Base-by-base conservation (phyloP, 2,329 filamentous ascomycete genomes). In the Microcyclospora tardicrescens region DNA sequence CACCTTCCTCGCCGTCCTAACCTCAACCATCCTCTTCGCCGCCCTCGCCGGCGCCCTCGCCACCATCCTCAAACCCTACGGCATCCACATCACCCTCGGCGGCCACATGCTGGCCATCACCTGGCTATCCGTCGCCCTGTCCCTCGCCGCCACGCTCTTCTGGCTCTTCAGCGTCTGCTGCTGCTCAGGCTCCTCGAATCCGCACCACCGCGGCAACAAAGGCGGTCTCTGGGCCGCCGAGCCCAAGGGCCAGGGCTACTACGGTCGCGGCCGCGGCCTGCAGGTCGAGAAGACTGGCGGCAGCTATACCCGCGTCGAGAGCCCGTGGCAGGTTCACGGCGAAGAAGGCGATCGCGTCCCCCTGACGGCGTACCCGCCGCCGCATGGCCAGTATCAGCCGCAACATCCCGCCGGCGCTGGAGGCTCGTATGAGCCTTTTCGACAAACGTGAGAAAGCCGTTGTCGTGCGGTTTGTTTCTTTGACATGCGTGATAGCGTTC, bases 101-200 rank as follows among this genome's bases (percentile, higher is more conserved):
- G 73, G 60, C 24, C 66, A 69, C 42, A 89, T 82, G 65, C 76
- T 91, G 39, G 71, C 71, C 28, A 65, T 77, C 14, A 75, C 81
- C 52, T 95, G 87, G 84, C 68, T 96, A 43, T 79, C 79, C 33
- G 79, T 80, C 30, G 82, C 75, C 19, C 86, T 93, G 57, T 79
- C 81, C 44, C 58, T 91, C 28, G 83, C 62, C 32, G 80, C 81
- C 6, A 76, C 75, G 47, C 64, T 94, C 57, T 95, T 96, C 79
- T 96, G 91, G 89, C 66, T 87, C 56, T 76, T 93, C 61, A 84
- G 79, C 61, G 74, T 82, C 54, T 96, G 89, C 79, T 96, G 87
- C 76, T 94, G 87, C 71, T 77, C 73, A 51, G 84, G 84, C 34
- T 68, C 71, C 51, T 69, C 64, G 39, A 63, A 66, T 19, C 67